phyloP scores from a whole-genome alignment of 1,284 basidiomycete genomes.

The Marasmius tenuissimus region DNA sequence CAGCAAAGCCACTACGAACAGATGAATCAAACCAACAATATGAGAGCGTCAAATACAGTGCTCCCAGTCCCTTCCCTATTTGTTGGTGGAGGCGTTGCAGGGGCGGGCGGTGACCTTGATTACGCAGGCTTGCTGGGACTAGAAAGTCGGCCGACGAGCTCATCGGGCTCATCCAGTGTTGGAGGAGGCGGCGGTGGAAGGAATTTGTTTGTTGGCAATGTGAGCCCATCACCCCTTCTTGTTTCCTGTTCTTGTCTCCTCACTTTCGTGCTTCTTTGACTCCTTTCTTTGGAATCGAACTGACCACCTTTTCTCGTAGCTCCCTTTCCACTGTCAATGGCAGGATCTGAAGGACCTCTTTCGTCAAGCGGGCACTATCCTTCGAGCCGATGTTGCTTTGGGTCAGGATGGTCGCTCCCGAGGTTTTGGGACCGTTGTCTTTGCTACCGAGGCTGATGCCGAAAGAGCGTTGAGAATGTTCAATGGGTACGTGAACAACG shows the following conservation, averaged over 20 bases:
- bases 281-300: neutral
- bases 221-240: constrained; percentile 30
- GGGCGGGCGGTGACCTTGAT: constrained; percentile 22
- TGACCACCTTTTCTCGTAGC: constrained; percentile 40
- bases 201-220: constrained; percentile 75
- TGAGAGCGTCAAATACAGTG: neutral
- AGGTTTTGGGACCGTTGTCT: constrained; percentile 88
- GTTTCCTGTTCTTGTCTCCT: constrained; percentile 4
- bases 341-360: constrained; percentile 96
- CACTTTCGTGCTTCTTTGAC: constrained; percentile 4
- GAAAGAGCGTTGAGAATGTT: constrained; percentile 84
- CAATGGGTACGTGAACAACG: constrained; percentile 62
- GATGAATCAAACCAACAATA: neutral
- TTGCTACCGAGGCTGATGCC: constrained; percentile 83
- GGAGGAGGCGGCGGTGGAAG: constrained; percentile 30
- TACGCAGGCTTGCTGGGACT: constrained; percentile 22
- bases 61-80: neutral
- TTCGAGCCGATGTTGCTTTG: constrained; percentile 87
- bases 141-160: constrained; percentile 13
- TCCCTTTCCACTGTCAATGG: constrained; percentile 98
- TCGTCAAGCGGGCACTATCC: constrained; percentile 82
- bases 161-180: constrained; percentile 13
- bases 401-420: constrained; percentile 84
- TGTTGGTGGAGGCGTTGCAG: neutral
- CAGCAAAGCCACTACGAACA: constrained; percentile 16